Evolutionary conservation across 768 basidiomycete genomes (phyloP).

Genomic region (Arthromyces matolae): DNA sequence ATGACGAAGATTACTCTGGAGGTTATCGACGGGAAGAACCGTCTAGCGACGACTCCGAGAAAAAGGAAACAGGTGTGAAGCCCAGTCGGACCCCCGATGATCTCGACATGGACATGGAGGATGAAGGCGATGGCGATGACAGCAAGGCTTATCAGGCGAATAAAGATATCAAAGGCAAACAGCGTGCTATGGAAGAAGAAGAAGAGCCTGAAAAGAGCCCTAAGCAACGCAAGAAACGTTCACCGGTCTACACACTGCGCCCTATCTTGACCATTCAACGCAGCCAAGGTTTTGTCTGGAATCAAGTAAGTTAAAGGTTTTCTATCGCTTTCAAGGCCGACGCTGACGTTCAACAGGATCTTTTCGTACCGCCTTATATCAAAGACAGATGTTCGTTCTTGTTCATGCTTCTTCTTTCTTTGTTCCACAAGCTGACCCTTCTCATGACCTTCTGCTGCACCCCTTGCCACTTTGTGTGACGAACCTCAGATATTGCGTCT

Average conservation of each 20-base stretch:
- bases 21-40: constrained; percentile 16
- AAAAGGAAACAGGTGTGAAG: constrained; percentile 31
- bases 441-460: constrained; percentile 7
- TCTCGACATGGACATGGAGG: constrained; percentile 57
- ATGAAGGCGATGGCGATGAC: constrained; percentile 34
- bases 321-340: background rate
- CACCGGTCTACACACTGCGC: constrained; percentile 58
- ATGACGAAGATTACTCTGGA: constrained; percentile 59
- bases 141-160: constrained; percentile 37
- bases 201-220: constrained; percentile 51
- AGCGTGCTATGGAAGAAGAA: constrained; percentile 71
- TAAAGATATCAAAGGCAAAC: constrained; percentile 77
- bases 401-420: constrained; percentile 15
- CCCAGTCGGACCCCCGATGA: constrained; percentile 31
- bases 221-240: constrained; percentile 52
- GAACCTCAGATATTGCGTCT: constrained; percentile 65
- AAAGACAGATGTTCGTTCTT: constrained; percentile 79
- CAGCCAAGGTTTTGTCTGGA: constrained; percentile 90
- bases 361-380: constrained; percentile 86
- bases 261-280: constrained; percentile 84
- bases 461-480: constrained; percentile 11
- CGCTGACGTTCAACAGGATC: too few species aligned
- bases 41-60: constrained; percentile 30
- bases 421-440: constrained; percentile 18
- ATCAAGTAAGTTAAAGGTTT: constrained; percentile 54